These are phyloP conservation scores for Protomyces gravidus DNA, from an alignment of 1,139 yeast genomes.

Conservation along the genomic window DNA sequence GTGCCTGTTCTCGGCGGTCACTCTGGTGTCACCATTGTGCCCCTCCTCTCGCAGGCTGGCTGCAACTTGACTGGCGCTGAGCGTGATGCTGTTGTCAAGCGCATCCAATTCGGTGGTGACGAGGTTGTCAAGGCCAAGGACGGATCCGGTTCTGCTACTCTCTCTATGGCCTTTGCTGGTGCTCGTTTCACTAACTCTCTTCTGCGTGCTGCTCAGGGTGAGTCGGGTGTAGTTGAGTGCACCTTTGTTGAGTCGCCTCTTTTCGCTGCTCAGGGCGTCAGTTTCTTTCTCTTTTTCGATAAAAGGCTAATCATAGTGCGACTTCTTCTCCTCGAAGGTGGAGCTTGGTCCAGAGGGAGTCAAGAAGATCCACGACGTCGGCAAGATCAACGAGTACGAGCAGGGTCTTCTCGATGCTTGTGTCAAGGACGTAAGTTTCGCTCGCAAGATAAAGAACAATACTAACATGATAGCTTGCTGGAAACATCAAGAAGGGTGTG, in stretches of 20 bases:
- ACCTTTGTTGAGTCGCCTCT: constrained; percentile 67
- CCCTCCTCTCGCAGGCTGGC: constrained; percentile 72
- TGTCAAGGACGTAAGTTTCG: constrained; percentile 1
- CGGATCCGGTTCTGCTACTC: constrained; percentile 98
- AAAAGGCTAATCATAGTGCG: background rate
- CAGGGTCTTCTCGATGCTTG: constrained; percentile 54
- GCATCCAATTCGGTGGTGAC: constrained; percentile 98
- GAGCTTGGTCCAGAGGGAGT: constrained; percentile 85
- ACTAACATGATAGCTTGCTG: constrained; percentile 44
- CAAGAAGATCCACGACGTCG: constrained; percentile 67
- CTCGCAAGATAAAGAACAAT: constrained; percentile 36
- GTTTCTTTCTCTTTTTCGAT: background rate
- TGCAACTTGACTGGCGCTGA: constrained; percentile 51
- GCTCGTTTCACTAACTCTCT: constrained; percentile 51
- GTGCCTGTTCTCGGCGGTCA: constrained; percentile 88
- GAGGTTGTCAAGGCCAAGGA: constrained; percentile 98
- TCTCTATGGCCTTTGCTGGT: constrained; percentile 99
- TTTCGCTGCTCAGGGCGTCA: constrained; percentile 65
- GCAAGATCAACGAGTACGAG: constrained; percentile 79
- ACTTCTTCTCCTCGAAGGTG: constrained; percentile 68
- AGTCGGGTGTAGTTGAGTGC: constrained; percentile 52
- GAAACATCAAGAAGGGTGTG: constrained; percentile 65
- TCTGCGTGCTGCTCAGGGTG: constrained; percentile 53
- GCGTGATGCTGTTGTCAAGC: constrained; percentile 70
- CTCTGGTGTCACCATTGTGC: constrained; percentile 97